Evolutionary conservation across 768 basidiomycete species (phyloP), one percentile per base, ranked within the genome.

Genomic region (Lactarius indigo): DNA sequence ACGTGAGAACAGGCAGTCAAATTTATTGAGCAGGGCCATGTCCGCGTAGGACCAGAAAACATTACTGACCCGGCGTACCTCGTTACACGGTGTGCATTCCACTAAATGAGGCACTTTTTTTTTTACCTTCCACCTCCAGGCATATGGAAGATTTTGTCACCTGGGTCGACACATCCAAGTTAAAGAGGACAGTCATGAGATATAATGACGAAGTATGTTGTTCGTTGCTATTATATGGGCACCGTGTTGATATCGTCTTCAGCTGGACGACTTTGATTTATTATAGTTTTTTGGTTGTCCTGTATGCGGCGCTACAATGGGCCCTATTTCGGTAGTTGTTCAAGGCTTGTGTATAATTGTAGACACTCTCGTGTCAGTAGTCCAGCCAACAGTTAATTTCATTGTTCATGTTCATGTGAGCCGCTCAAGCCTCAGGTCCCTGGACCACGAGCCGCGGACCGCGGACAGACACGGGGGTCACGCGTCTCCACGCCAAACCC

Each of bases 131-230:
- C 61, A 59, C 26, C 13, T 68, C 66, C 65, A 92, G 96, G 72
- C 91, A 94, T 71, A 96, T 97, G 95, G 95, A 98, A 74, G 97
- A 99, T 82, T 99, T 96, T 78, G 94, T 98, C 55, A 99, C 97
- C 41, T 99, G 97, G 97, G 96, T 98, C 26, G 96, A 98, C 75
- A 94, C 94, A 30, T 96, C 93, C 71, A 96, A 96, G 76, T 85
- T 98, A 75, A 98, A 96, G 86, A 84, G 96, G 63, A 95, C 93
- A 0, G 87, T 98, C 78, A 90, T 95, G 91, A 79, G 82, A 66
- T 99, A 99, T 83, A 99, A 99, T 75, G 96, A 97, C 79, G 90
- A 97, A 86, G 92, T 92, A 61, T 39, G 81, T 74, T 17, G 23
- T 55, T 13, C 47, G 20, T 17, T 58, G 33, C 18, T 18, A 30